Evolutionary conservation across 768 basidiomycete species (phyloP).

Genomic region (Sutorius australiensis): DNA sequence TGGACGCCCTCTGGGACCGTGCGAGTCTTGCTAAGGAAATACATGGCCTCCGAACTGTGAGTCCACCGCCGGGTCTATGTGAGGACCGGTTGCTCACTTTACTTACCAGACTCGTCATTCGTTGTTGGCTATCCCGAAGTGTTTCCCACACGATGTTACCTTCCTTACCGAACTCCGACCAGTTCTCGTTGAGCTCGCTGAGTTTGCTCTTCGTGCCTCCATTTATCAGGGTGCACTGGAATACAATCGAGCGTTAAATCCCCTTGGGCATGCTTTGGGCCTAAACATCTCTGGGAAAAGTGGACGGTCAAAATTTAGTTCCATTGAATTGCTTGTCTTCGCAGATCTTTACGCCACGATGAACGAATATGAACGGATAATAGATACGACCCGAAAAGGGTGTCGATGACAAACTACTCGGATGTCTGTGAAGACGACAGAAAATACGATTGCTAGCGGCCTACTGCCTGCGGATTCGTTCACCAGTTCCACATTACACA

Average conservation of each 20-base stretch:
- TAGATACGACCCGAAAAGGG: not conserved
- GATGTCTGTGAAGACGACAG: not conserved
- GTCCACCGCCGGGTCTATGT: not conserved
- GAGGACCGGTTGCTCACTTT: not conserved
- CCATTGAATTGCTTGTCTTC: constrained; percentile 4
- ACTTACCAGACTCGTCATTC: not conserved
- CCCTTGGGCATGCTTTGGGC: constrained; percentile 3
- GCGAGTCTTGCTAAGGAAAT: not conserved
- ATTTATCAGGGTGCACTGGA: not conserved
- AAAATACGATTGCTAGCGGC: constrained; percentile 47
- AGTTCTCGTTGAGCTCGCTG: not conserved
- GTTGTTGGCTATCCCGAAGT: not conserved
- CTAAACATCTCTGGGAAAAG: constrained; percentile 4
- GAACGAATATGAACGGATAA: not conserved
- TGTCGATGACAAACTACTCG: not conserved
- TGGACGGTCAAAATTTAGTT: constrained; percentile 14
- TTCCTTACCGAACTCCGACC: constrained; percentile 73
- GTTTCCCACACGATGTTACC: constrained; percentile 55
- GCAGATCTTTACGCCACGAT: not conserved
- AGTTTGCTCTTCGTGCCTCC: not conserved
- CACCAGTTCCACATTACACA: constrained; percentile 68
- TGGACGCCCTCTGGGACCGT: not conserved
- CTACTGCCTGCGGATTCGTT: constrained; percentile 68
- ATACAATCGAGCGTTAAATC: not conserved
- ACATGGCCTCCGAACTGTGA: not conserved